Conservation (phyloP, 2,329 filamentous ascomycete species). For the Ophiostoma montium region DNA sequence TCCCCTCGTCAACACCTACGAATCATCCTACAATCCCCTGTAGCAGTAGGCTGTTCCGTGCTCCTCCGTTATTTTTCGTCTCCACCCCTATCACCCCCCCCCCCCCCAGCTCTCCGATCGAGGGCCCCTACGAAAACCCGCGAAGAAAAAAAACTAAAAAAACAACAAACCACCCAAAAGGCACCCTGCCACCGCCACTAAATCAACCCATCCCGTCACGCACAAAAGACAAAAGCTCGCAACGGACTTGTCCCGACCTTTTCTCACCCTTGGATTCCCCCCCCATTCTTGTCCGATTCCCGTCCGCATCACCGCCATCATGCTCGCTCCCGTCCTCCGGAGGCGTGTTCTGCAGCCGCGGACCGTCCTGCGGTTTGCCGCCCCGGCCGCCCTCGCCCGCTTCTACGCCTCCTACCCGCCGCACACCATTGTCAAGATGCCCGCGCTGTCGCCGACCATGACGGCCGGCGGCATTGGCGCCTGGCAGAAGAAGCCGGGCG, state of each 20-base stretch:
- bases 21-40: background rate
- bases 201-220: background rate
- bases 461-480: conserved; percentile 87
- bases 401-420: conserved; percentile 76
- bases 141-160: conserved; percentile 2
- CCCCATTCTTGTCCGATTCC: conserved; percentile 6
- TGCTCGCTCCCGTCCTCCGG: conserved; percentile 51
- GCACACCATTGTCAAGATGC: conserved; percentile 95
- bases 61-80: conserved; percentile 5
- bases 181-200: background rate
- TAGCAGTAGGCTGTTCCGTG: conserved; percentile 4
- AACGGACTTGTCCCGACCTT: conserved; percentile 4
- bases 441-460: conserved; percentile 96
- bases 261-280: background rate
- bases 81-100: conserved; percentile 7
- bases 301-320: conserved; percentile 22
- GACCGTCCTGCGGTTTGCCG: conserved; percentile 35
- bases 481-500: conserved; percentile 96
- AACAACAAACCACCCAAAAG: background rate
- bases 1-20: background rate
- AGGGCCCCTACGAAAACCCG: background rate
- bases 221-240: conserved; percentile 5
- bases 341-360: conserved; percentile 44
- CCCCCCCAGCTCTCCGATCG: conserved; percentile 10
- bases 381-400: conserved; percentile 42